phyloP scores from a whole-genome alignment of 2,329 filamentous ascomycete genomes.

The Mariannaea elegans region DNA sequence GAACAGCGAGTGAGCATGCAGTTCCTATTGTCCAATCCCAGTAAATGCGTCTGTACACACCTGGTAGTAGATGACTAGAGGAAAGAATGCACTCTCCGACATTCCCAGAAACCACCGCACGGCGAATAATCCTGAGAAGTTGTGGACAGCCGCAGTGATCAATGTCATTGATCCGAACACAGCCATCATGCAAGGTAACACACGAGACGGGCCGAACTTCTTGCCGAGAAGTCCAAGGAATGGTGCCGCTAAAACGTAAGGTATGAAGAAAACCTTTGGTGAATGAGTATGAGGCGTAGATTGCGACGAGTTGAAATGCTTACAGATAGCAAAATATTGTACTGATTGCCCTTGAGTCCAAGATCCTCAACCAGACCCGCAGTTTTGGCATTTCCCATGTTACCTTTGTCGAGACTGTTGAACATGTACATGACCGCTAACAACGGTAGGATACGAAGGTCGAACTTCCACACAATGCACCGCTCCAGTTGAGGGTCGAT shows the following conservation, averaged over 20 bases:
- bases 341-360: slow-evolving; percentile 15
- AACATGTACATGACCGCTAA: slow-evolving; percentile 21
- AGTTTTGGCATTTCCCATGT: slow-evolving; percentile 23
- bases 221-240: slow-evolving; percentile 70
- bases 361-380: slow-evolving; percentile 15
- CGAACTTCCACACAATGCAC: slow-evolving; percentile 22
- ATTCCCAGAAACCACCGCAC: slow-evolving; percentile 63
- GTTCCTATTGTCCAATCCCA: no score
- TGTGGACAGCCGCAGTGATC: slow-evolving; percentile 59
- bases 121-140: slow-evolving; percentile 60
- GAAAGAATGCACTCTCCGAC: slow-evolving; percentile 64
- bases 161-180: slow-evolving; percentile 74
- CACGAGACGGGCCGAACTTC: slow-evolving; percentile 71
- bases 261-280: slow-evolving; percentile 71
- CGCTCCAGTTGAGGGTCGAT: slow-evolving; percentile 15
- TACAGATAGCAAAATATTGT: slow-evolving; percentile 22
- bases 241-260: slow-evolving; percentile 76
- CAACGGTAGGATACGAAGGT: slow-evolving; percentile 17
- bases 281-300: neutral
- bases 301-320: neutral
- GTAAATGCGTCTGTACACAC: no score
- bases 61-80: slow-evolving; percentile 60
- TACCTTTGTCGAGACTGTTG: slow-evolving; percentile 25
- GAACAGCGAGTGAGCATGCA: no score
- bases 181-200: slow-evolving; percentile 78